phyloP scores from a whole-genome alignment of 176 grass and related monocot species.

The Avena eriantha region DNA sequence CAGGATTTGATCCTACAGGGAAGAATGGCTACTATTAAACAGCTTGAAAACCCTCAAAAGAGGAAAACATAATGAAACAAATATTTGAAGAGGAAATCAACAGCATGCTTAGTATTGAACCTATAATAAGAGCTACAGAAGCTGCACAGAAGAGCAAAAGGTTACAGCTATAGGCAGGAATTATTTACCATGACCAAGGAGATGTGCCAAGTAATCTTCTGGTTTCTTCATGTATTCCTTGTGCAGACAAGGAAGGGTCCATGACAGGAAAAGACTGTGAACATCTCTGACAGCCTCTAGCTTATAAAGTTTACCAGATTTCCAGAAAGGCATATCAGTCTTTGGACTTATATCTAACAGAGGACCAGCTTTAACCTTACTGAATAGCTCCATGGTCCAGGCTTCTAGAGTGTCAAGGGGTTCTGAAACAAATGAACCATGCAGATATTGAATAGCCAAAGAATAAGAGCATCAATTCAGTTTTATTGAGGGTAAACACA shows the following conservation, averaged over 20 bases:
- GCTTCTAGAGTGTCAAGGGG: constrained; percentile 81
- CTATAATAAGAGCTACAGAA: constrained; percentile 11
- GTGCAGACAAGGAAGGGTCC: constrained; percentile 94
- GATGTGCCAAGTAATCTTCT: constrained; percentile 89
- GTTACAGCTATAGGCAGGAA: constrained; percentile 22
- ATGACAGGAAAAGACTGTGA: constrained; percentile 76
- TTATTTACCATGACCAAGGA: constrained; percentile 95
- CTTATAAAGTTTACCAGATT: constrained; percentile 80
- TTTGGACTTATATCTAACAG: constrained; percentile 60
- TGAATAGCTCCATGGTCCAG: constrained; percentile 92
- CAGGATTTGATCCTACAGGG: not conserved
- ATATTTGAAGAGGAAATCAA: constrained; percentile 27
- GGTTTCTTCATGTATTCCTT: constrained; percentile 97
- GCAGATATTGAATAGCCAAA: constrained; percentile 34
- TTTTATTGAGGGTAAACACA: constrained; percentile 18
- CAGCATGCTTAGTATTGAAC: constrained; percentile 32
- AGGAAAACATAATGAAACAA: constrained; percentile 18
- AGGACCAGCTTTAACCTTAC: constrained; percentile 81
- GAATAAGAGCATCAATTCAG: constrained; percentile 28
- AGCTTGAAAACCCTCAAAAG: constrained; percentile 4
- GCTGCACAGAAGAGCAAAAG: not conserved
- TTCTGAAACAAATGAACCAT: constrained; percentile 64
- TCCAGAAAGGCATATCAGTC: constrained; percentile 80
- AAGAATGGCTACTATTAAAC: constrained; percentile 3
- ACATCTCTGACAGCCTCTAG: constrained; percentile 96